Evolutionary conservation across 495 filamentous ascomycete species (phyloP), one percentile per base, ranked within the genome.

Genomic region (Aspergillus steynii): DNA sequence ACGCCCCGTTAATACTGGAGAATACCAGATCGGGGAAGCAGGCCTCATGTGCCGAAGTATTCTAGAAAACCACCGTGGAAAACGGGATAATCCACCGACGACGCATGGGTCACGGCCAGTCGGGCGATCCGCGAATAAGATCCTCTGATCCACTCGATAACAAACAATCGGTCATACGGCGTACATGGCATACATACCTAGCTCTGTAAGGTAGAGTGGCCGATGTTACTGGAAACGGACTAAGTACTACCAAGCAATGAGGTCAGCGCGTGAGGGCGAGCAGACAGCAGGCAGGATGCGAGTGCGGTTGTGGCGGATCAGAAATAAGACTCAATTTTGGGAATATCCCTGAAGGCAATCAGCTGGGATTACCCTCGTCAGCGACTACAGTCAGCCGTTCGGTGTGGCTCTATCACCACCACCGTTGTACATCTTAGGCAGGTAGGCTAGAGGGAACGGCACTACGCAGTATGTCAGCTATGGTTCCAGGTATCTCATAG

Each of bases 11-110:
- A 42, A 42, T 27, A 50, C 31, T 50, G 26, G 8, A 14, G n/a
- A 34, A 58, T 27, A 51, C 14, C 52, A 6, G 7, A 42, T 42
- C 12, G 37, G 37, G 37, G 1, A 42, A 42, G 37, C 1, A 42
- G 7, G 27, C 32, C 15, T 59, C 60, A 62, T 62, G 52, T 62
- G 55, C 62, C 63, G 58, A 59, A 53, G 46, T 54, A 51, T 59
- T 61, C 57, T 59, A 47, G 57, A 59, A 59, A 42, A 12, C 5
- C 10, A 42, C 1, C 3, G 9, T 10, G 9, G 7, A 12, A 14
- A 42, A 27, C 27, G 31, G 31, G 5, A 29, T 48, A 37, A 42
- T 42, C 37, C 37, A 42, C 37, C 55, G 28, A 37, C 7, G 20
- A 37, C 7, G 20, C 27, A 27, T 29, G 42, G 46, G 37, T 46